These are phyloP conservation scores for Trichoderma simmonsii DNA, from an alignment of 2,329 filamentous ascomycete species.

Conservation along the genomic window DNA sequence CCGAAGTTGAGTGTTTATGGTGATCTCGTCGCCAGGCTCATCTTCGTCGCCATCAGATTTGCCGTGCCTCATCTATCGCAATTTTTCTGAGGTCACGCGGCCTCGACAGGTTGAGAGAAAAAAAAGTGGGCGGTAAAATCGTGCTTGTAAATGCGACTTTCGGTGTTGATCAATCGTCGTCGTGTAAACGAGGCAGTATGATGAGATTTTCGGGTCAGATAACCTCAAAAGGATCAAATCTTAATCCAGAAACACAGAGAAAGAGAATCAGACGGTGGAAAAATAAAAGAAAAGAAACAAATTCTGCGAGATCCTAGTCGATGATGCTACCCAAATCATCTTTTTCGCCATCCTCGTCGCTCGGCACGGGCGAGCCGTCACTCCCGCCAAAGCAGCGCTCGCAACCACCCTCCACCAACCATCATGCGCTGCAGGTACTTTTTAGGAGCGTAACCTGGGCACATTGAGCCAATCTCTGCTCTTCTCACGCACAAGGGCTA, in stretches of 20 bases:
- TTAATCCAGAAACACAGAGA: not conserved
- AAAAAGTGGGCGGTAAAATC: not conserved
- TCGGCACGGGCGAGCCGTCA: constrained; percentile 16
- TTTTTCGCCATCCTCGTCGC: constrained; percentile 17
- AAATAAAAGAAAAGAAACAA: not conserved
- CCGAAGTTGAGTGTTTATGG: constrained; percentile 1
- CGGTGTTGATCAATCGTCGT: not conserved
- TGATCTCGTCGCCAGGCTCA: constrained; percentile 19
- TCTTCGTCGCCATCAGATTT: constrained; percentile 19
- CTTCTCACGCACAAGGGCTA: constrained; percentile 6
- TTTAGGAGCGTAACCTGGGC: not conserved
- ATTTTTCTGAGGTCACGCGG: not conserved
- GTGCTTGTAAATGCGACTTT: not conserved
- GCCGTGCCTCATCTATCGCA: constrained; percentile 25
- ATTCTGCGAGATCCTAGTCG: not conserved
- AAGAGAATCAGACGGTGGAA: not conserved
- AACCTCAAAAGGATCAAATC: not conserved
- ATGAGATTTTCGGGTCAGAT: not conserved
- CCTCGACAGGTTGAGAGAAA: not conserved
- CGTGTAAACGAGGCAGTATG: not conserved
- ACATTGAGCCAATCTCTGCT: constrained; percentile 1
- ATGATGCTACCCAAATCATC: constrained; percentile 17
- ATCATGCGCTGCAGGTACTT: constrained; percentile 1
- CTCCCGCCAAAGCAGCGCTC: not conserved
- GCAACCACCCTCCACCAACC: not conserved